Evolutionary conservation across 306 rosid genomes (phyloP), one percentile per base, ranked within the genome.

Genomic region (Erythrophleum fordii): DNA sequence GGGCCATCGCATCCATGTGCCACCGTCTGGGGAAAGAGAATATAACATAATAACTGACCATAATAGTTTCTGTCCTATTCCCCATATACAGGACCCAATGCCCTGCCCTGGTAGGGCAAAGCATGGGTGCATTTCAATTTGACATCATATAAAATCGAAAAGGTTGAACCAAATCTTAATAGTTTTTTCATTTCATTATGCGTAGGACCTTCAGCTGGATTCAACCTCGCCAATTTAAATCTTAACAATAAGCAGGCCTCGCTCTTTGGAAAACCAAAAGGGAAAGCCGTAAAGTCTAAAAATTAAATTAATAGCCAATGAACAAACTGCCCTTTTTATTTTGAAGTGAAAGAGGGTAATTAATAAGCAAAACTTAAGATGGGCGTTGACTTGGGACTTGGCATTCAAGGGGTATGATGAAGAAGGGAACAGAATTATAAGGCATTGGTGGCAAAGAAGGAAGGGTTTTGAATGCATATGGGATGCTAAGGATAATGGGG

Each of bases 301-400:
- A n/a, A n/a, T n/a, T n/a, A 34, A 34, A 34, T 5, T 34, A 34
- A 0, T 34, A 5, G 37, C 5, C 5, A 37, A 5, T 37, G 8
- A 1, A 5, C 8, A 7, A 37, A 37, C 6, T 5, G 6, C 8
- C 8, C 42, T 42, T 8, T 42, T 9, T 42, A 8, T 9, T 8
- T 42, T 42, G 13, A 42, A 42, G 48, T 39, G 48, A 10, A 42
- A 42, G 48, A 42, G 48, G 48, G 9, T 42, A 7, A 16, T 13
- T 11, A 59, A 26, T 26, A 14, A 3, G 42, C 18, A 65, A 65
- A 35, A 65, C 16, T 18, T 64, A 23, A n/a, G 41, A 8, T 20
- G 79, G 83, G 71, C 76, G 93, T 85, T 87, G 93, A 89, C 93
- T 80, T 89, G 58, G 42, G 93, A 89, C 93, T 80, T 89, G 58